Base-by-base conservation (phyloP, 2,329 filamentous ascomycete genomes). In the Capronia americana region DNA sequence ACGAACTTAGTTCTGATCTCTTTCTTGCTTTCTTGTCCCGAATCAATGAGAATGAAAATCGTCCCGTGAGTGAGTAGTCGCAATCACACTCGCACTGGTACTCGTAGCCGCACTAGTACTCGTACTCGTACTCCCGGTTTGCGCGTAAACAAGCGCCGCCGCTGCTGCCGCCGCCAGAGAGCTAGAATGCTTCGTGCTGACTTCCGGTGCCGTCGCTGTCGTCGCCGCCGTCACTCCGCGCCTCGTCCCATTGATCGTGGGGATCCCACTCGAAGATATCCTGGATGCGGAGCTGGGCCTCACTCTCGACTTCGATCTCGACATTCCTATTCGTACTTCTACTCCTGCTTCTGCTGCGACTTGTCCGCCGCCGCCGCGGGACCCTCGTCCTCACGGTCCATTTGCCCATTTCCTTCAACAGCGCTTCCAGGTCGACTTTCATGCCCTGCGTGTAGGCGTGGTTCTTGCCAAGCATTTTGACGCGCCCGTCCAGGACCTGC, bases 401-500 rank as follows among this genome's bases (percentile, higher is more conserved):
- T 38, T 69, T 69, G 23, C 69, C 69, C 20, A 26, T 32, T n/a
- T 66, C 38, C 50, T 53, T 62, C 44, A 71, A 55, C 12, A 67
- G 46, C 2, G 55, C 28, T 48, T 66, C 60, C 23, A 71, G 44
- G 44, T 67, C 68, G 20, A 17, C n/a, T 57, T 64, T 69, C 41
- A 66, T 66, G 34, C 65, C 68, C 23, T 59, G 55, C n/a, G 70
- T 70, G 41, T 60, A 70, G 28, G 50, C 24, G 59, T 71, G 70
- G 44, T 68, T 67, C 12, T 61, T 51, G 46, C 70, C 70, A 11
- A 70, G 64, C 68, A 71, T 71, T 30, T 68, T 67, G 50, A 70
- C 59, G 24, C 70, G 65, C 11, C 70, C 70, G 12, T 70, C 68
- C 23, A 70, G 55, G 24, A 71, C 66, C 23, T 61, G 46, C 70